Evolutionary conservation across 192 early-diverging fungal genomes (phyloP), one percentile per base, ranked within the genome.

Genomic region (Coemansia sp.): DNA sequence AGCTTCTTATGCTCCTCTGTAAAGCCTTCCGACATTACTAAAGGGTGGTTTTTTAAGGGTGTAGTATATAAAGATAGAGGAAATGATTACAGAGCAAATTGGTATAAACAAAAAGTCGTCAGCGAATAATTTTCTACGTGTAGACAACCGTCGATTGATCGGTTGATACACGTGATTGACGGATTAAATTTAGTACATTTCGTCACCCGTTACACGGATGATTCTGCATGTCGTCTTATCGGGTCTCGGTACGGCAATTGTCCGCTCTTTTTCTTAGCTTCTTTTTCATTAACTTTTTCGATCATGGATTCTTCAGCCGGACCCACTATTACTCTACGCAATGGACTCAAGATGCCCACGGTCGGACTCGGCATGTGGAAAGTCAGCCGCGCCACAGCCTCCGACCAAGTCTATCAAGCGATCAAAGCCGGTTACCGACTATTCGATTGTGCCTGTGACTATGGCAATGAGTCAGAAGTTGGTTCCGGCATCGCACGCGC

Each of bases 391-490:
- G 69, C 77, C 3, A 75, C 75, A n/a, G 87, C 88, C 23, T 67
- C 74, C 4, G 67, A 86, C 23, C 89, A 91, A 66, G 85, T 93
- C 51, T 82, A 82, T 67, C 58, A 75, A 15, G 90, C 91, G 27
- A 72, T 94, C 57, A 69, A 86, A 31, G 67, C 68, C 15, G 93
- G 94, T 42, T 89, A 90, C 80, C 85, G 89, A 19, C 89, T 90
- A 44, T 82, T 92, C 42, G 88, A 90, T 65, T 84, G 88, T 59
- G 88, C 87, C 59, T 67, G 72, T 62, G 85, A 85, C 64, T 88
- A 95, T 66, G 89, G 84, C 45, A 96, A 94, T 74, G 92, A 96
- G 79, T 68, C 64, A 9, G 90, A 94, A 55, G 81, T 92, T 51
- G 94, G 94, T 41, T 64, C 85, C 50, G 92, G 85, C 5, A 86